Base-by-base conservation (phyloP, 768 basidiomycete genomes). In the Pleurotus djamor region DNA sequence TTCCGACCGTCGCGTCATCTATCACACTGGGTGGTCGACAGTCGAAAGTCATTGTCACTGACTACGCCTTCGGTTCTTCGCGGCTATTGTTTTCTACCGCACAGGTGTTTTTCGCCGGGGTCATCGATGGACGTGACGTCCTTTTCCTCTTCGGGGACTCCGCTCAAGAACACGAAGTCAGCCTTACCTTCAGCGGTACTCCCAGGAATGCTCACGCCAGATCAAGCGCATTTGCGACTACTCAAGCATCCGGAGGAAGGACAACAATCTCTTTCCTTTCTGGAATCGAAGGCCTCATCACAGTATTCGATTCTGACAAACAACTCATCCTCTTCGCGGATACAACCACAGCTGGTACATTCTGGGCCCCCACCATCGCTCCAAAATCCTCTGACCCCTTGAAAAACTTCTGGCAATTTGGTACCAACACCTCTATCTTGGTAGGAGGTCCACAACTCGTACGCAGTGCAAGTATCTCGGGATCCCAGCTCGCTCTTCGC, bases 241-340 rank as follows among this genome's bases (percentile, higher is more conserved):
- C 72, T 3, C 66, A 65, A 17, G 47, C 63, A 17, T 65, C 57
- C 3, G 50, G 59, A 33, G 69, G 70, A 0, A 71, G 66, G 21
- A 82, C 83, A 0, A 74, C 81, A 10, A 69, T 92, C 33, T 76
- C 75, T 37, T 77, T 92, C 71, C 73, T 85, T 6, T 65, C 81
- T 0, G 89, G 89, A 5, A 72, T 83, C 56, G 65, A 76, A 36
- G 87, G 86, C 4, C 72, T 89, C 4, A 73, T 87, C 44, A 84
- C 87, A 0, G 65, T 91, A 32, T 84, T 83, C 76, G 89, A 92
- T 61, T 86, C 88, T 0, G 75, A 81, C 47, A 79, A 79, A 1
- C 87, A 90, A 64, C 78, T 92, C 16, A 70, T 94, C 32, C 72
- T 93, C 10, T 92, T 78, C 65, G 82, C 84, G 5, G 91, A 93